A percentile compares a stretch with the other conserved stretches of the same genome.
These are phyloP conservation scores for Populus tremula DNA, from an alignment of 345 rosid species.

Conservation along the genomic window DNA sequence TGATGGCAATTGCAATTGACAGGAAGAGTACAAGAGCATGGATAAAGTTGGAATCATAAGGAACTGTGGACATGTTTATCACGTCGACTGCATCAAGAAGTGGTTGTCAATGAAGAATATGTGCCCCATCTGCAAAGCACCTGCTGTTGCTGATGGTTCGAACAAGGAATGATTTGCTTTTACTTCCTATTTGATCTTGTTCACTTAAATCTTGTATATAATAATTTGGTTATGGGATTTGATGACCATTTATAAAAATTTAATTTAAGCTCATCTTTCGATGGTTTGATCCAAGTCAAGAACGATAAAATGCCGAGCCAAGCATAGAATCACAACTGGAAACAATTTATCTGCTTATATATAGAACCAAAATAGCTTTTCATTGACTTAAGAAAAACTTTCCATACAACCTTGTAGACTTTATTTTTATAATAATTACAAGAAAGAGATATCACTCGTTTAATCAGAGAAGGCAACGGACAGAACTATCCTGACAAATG, in stretches of 20 bases:
- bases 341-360: fast-evolving
- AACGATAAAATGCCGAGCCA: not conserved
- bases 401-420: not conserved
- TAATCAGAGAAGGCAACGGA: not conserved
- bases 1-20: not conserved
- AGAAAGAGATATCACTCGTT: not conserved
- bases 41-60: conserved; percentile 24
- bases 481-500: not conserved
- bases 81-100: conserved; percentile 29
- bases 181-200: not conserved
- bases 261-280: not conserved
- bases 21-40: conserved; percentile 33
- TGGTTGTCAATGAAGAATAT: conserved; percentile 39
- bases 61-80: conserved; percentile 36
- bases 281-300: not conserved
- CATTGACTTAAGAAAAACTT: not conserved
- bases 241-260: not conserved
- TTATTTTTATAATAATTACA: conserved; percentile 15
- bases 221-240: not conserved
- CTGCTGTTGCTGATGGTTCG: conserved; percentile 16
- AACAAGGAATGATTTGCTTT: not conserved
- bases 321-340: not conserved
- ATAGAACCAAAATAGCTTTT: not conserved
- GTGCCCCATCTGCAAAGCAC: conserved; percentile 42
- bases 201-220: not conserved